Evolutionary conservation across 78 protist genomes (phyloP).

Genomic region (Paulinella micropora): DNA sequence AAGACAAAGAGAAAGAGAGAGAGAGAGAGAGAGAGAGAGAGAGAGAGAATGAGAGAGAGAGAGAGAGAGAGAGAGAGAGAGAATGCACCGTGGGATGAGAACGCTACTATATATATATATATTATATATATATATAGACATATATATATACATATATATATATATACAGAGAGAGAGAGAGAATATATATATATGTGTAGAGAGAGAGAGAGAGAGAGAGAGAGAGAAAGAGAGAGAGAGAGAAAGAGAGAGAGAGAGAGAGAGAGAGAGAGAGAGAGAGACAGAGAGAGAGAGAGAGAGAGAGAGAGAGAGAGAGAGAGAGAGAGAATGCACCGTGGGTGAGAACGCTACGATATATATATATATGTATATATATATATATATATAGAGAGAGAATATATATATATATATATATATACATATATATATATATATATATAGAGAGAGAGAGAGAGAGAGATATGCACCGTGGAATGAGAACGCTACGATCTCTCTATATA

Average conservation of each 20-base stretch:
- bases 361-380: no score
- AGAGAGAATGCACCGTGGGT: no score
- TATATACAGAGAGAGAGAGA: neutral
- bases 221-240: neutral
- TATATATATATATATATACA: no score
- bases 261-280: neutral
- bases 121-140: no score
- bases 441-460: no score
- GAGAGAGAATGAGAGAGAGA: neutral
- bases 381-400: no score
- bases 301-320: neutral
- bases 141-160: no score
- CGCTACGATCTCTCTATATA: no score
- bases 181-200: neutral
- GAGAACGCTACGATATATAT: no score
- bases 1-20: neutral
- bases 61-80: neutral
- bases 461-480: no score
- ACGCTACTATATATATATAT: no score
- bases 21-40: neutral
- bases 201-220: neutral
- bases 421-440: no score
- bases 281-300: neutral
- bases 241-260: neutral
- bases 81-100: neutral